Conservation (phyloP, 441 rosid genomes). For the Gossypium schwendimanii region DNA sequence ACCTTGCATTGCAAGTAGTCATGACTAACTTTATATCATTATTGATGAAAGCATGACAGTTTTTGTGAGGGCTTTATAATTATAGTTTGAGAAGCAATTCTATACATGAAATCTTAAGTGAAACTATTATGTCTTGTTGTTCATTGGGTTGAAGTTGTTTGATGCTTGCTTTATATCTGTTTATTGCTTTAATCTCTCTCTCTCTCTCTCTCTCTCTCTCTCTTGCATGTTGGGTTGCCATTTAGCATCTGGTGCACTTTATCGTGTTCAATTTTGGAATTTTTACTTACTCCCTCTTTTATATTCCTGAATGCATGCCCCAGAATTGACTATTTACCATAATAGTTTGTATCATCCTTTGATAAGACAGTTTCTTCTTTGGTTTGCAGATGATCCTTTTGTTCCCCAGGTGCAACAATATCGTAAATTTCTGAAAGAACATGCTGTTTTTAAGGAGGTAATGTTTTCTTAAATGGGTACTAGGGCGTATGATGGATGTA, state of each 20-base stretch:
- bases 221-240: background rate
- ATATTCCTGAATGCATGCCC: background rate
- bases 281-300: background rate
- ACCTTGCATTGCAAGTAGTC: background rate
- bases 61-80: background rate
- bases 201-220: background rate
- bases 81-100: background rate
- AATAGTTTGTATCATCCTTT: background rate
- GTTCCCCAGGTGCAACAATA: slow-evolving; percentile 67
- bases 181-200: background rate
- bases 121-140: background rate
- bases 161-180: background rate
- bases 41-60: background rate
- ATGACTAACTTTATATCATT: background rate
- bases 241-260: background rate
- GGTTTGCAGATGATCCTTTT: slow-evolving; percentile 80
- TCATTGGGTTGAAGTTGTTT: background rate
- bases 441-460: slow-evolving; percentile 96
- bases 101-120: background rate
- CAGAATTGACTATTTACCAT: background rate
- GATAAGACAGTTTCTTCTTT: slow-evolving; percentile 6
- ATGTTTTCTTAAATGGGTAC: slow-evolving; percentile 17
- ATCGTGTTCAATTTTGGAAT: background rate
- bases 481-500: background rate
- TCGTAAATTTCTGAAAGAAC: slow-evolving; percentile 84